A percentile compares a stretch with the other conserved stretches of the same genome.
phyloP scores from a whole-genome alignment of 75 land plant species.

The Pinus taeda region DNA sequence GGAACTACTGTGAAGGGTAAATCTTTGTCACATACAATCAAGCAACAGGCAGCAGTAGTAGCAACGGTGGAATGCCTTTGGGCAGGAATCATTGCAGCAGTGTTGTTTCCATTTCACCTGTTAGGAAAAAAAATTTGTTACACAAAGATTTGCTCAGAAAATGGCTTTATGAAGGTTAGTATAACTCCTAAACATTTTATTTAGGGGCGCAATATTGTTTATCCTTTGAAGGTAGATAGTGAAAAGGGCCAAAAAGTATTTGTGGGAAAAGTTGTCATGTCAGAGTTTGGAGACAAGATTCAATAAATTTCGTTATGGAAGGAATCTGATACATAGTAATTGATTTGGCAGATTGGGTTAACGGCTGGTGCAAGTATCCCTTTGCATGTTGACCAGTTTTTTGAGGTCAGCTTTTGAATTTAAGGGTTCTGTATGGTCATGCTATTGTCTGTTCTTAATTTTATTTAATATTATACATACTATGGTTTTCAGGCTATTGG shows the following conservation, averaged over 20 bases:
- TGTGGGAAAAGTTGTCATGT: too few relatives aligned
- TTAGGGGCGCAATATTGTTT: too few relatives aligned
- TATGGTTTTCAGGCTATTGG: slow-evolving; percentile 68
- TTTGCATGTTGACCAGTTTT: slow-evolving; percentile 70
- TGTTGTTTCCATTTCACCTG: slow-evolving; percentile 67
- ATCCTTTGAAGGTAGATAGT: too few relatives aligned
- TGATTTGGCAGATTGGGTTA: slow-evolving; percentile 55
- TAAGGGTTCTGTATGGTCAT: too few relatives aligned
- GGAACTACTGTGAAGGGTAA: slow-evolving; percentile 36
- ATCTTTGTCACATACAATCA: slow-evolving; percentile 17
- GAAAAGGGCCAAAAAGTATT: too few relatives aligned
- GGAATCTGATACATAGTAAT: not conserved
- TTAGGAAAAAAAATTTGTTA: slow-evolving; percentile 60
- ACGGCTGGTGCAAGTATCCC: slow-evolving; percentile 95
- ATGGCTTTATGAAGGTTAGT: slow-evolving; percentile 76
- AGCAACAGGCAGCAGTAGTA: slow-evolving; percentile 15
- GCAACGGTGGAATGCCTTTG: slow-evolving; percentile 42
- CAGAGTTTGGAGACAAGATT: too few relatives aligned
- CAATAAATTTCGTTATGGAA: not conserved
- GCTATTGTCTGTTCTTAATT: too few relatives aligned
- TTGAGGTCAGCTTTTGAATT: slow-evolving; percentile 57
- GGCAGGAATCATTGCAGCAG: slow-evolving; percentile 41
- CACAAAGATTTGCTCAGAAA: slow-evolving; percentile 65
- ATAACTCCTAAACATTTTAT: too few relatives aligned
- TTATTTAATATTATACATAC: too few relatives aligned